Conservation (phyloP, 2,329 filamentous ascomycete species). For the Nigrospora oryzae region DNA sequence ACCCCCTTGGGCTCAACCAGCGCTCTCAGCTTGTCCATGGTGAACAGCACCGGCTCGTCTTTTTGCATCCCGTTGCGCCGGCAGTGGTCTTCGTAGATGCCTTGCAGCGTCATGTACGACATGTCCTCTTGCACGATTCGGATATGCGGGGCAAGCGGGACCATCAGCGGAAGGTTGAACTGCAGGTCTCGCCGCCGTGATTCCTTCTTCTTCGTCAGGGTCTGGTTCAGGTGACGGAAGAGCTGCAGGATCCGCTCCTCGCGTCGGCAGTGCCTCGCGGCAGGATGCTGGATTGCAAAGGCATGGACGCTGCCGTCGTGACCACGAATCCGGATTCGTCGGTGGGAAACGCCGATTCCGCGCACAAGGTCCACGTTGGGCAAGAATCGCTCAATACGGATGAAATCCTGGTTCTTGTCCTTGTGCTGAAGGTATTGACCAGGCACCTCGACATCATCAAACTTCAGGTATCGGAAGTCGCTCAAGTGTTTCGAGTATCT, state of each 20-base stretch:
- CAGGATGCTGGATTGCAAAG: constrained; percentile 94
- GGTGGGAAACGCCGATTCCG: constrained; percentile 82
- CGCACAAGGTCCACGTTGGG: constrained; percentile 91
- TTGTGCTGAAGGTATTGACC: constrained; percentile 96
- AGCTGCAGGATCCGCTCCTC: constrained; percentile 94
- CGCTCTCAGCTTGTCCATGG: constrained; percentile 84
- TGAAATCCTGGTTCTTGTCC: constrained; percentile 98
- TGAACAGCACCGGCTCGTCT: constrained; percentile 91
- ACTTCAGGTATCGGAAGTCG: constrained; percentile 95
- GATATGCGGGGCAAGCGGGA: constrained; percentile 90
- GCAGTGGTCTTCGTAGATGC: constrained; percentile 94
- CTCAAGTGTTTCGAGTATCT: constrained; percentile 83
- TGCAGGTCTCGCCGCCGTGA: constrained; percentile 87
- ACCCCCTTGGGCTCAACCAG: constrained; percentile 60
- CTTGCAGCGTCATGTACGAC: constrained; percentile 89
- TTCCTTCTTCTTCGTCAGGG: constrained; percentile 87
- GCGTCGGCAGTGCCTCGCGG: constrained; percentile 80
- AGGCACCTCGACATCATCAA: constrained; percentile 96
- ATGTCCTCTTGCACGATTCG: constrained; percentile 92
- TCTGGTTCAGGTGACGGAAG: constrained; percentile 95
- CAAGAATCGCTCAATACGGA: constrained; percentile 93
- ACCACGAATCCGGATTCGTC: constrained; percentile 88
- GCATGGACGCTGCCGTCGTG: constrained; percentile 96
- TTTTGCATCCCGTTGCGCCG: constrained; percentile 79
- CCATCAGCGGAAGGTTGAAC: constrained; percentile 92